A percentile compares a stretch with the other conserved stretches of the same genome.
Conservation (phyloP, 2,329 filamentous ascomycete genomes). For the Ophiostoma australiae region DNA sequence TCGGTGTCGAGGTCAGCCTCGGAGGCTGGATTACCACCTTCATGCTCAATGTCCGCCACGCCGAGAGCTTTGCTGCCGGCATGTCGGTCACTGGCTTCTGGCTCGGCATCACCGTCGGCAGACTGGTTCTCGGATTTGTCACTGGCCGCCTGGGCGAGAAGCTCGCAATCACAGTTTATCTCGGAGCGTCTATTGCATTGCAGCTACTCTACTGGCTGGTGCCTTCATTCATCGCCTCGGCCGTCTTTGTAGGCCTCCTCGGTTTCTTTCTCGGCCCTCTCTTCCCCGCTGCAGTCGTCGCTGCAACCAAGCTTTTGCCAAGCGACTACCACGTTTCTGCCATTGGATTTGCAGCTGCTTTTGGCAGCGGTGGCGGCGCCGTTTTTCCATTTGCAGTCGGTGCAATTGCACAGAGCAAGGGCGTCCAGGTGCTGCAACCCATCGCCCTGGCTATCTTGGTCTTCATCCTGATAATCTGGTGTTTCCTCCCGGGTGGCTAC, state of each 20-base stretch:
- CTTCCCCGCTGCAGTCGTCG: slow-evolving; percentile 70
- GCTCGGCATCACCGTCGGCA: slow-evolving; percentile 72
- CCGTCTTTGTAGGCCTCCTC: slow-evolving; percentile 64
- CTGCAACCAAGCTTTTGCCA: slow-evolving; percentile 69
- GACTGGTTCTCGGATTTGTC: slow-evolving; percentile 68
- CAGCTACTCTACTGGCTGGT: slow-evolving; percentile 78
- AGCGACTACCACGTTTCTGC: slow-evolving; percentile 69
- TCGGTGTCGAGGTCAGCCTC: slow-evolving; percentile 64
- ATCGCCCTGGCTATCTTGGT: slow-evolving; percentile 48
- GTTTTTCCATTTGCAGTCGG: slow-evolving; percentile 62
- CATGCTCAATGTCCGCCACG: slow-evolving; percentile 73
- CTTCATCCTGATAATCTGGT: slow-evolving; percentile 45
- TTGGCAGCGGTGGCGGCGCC: slow-evolving; percentile 69
- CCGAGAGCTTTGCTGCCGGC: slow-evolving; percentile 64
- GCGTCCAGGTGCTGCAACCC: slow-evolving; percentile 54
- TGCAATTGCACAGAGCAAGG: slow-evolving; percentile 56
- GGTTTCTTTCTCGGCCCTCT: slow-evolving; percentile 78
- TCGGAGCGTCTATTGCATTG: slow-evolving; percentile 57
- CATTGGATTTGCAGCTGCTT: slow-evolving; percentile 74
- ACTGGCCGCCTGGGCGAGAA: slow-evolving; percentile 72
- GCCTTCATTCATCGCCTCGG: slow-evolving; percentile 67
- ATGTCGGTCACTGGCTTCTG: slow-evolving; percentile 78
- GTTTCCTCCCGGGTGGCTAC: slow-evolving; percentile 35
- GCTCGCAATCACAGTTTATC: slow-evolving; percentile 57
- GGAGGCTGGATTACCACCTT: slow-evolving; percentile 75